A percentile compares a stretch with the other conserved stretches of the same genome.
Evolutionary conservation across 1,284 basidiomycete genomes (phyloP).

Genomic region (Fomitopsis schrenkii): DNA sequence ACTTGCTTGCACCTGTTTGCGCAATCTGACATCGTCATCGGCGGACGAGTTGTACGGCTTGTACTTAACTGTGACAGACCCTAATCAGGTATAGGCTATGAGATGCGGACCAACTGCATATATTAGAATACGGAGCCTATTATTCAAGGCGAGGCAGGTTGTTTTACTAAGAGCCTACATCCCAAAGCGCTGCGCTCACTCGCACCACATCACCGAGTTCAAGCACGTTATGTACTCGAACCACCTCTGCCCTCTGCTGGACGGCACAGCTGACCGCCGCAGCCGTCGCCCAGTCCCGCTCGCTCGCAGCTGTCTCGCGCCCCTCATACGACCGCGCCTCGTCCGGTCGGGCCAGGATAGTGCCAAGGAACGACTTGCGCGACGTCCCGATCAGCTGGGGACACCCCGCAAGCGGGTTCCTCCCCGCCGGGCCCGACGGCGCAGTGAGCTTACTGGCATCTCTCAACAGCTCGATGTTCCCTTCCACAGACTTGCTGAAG

Average conservation of each 20-base stretch:
- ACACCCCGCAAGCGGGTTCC: conserved; percentile 59
- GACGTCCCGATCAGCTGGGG: conserved; percentile 80
- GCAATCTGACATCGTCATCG: too few relatives aligned
- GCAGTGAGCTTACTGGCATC: conserved; percentile 46
- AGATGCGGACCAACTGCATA: too few relatives aligned
- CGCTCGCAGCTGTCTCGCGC: conserved; percentile 50
- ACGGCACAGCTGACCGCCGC: conserved; percentile 77
- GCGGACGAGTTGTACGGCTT: too few relatives aligned
- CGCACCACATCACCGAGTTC: conserved; percentile 62
- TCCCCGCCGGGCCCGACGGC: conserved; percentile 5
- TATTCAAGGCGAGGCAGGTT: too few relatives aligned
- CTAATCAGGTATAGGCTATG: too few relatives aligned
- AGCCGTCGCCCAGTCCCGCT: conserved; percentile 80
- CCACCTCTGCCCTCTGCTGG: conserved; percentile 67
- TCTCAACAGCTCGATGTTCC: conserved; percentile 71
- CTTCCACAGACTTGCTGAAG: conserved; percentile 86
- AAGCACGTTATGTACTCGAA: conserved; percentile 83
- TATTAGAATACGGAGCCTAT: too few relatives aligned
- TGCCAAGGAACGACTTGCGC: conserved; percentile 81
- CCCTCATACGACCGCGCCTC: conserved; percentile 38
- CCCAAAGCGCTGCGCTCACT: conserved; percentile 45
- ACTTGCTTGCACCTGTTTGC: too few relatives aligned
- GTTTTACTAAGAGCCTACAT: neutral
- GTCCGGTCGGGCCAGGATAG: conserved; percentile 46
- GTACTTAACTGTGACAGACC: too few relatives aligned